Base-by-base conservation (phyloP, 2,329 filamentous ascomycete genomes). In the Cephalotrichum gorgonifer region DNA sequence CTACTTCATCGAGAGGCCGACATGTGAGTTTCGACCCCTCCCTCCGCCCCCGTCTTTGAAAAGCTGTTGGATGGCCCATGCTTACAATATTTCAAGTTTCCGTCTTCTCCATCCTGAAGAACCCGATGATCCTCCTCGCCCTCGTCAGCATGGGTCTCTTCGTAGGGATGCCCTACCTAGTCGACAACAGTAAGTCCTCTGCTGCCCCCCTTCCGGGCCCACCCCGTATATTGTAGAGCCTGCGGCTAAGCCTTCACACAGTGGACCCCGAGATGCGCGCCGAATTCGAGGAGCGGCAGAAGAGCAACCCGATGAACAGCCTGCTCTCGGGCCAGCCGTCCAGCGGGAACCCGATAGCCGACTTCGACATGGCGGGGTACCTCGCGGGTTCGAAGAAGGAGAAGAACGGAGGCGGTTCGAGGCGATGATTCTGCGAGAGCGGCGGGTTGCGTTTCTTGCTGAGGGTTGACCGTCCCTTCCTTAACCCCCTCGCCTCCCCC, bases 191-290 rank as follows among this genome's bases (percentile, higher is more conserved):
- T 96, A 79, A 54, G 88, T 78, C 6, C 15, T 33, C 30, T 31
- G 22, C 20, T 43, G 22, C 27, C 33, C 43, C 23, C 22, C 44
- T 28, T 42, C 39, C 27, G 41, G 6, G 33, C 44, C 26, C 50
- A 52, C 4, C 30, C 20, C 1, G 8, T 25, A n/a, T 30, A 43
- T 48, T 42, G 23, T 26, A 44, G 15, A 47, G 8, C n/a, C n/a
- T 15, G 30, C 30, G 8, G 17, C 17, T 9, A 20, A 39, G 22
- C 35, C 15, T 22, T 15, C 11, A 15, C 25, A 9, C 59, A 96
- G 90, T 98, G 90, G 93, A 97, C 63, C 88, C 88, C n/a, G 93
- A 98, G 66, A 86, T 88, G 69, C 83, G 83, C 58, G 88, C 87
- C 58, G 93, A 97, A 64, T 95, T 93, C 62, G 89, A 96, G 64